phyloP scores from a whole-genome alignment of 805 yeast genomes.

The Teunomyces pallodes region DNA sequence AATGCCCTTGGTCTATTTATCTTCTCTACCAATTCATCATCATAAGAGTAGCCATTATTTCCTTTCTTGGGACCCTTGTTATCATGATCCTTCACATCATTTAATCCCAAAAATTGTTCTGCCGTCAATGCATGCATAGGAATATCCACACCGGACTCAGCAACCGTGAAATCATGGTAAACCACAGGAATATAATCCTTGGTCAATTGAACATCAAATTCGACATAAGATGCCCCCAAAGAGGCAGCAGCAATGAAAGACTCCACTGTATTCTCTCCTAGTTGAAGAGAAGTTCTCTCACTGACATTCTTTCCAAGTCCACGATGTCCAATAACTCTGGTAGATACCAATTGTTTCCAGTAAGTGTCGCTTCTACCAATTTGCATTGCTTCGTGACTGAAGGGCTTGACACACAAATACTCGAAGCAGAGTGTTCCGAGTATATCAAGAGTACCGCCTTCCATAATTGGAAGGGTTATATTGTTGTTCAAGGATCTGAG shows the following conservation, averaged over 20 bases:
- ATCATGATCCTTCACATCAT: conserved; percentile 18
- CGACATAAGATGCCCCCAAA: conserved; percentile 93
- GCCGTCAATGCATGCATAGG: conserved; percentile 92
- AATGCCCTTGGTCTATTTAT: conserved; percentile 37
- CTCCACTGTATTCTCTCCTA: conserved; percentile 94
- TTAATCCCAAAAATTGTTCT: conserved; percentile 77
- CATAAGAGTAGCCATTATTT: conserved; percentile 24
- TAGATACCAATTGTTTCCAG: conserved; percentile 86
- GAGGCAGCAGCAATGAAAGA: conserved; percentile 96
- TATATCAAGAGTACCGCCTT: conserved; percentile 64
- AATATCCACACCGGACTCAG: conserved; percentile 92
- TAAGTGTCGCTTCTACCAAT: conserved; percentile 72
- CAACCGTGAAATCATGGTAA: conserved; percentile 91
- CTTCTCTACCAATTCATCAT: conserved; percentile 35
- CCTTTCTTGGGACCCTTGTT: conserved; percentile 4
- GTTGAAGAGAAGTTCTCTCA: conserved; percentile 72
- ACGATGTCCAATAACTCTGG: conserved; percentile 93
- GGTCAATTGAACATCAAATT: conserved; percentile 93
- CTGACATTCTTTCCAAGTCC: conserved; percentile 88
- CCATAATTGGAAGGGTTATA: conserved; percentile 74
- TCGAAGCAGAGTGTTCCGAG: conserved; percentile 80
- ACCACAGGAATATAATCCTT: conserved; percentile 90
- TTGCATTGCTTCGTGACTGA: conserved; percentile 65
- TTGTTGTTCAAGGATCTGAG: conserved; percentile 64
- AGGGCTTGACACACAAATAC: conserved; percentile 67